Evolutionary conservation across 2,329 filamentous ascomycete genomes (phyloP).

Genomic region (Aspergillus pseudoterreus): DNA sequence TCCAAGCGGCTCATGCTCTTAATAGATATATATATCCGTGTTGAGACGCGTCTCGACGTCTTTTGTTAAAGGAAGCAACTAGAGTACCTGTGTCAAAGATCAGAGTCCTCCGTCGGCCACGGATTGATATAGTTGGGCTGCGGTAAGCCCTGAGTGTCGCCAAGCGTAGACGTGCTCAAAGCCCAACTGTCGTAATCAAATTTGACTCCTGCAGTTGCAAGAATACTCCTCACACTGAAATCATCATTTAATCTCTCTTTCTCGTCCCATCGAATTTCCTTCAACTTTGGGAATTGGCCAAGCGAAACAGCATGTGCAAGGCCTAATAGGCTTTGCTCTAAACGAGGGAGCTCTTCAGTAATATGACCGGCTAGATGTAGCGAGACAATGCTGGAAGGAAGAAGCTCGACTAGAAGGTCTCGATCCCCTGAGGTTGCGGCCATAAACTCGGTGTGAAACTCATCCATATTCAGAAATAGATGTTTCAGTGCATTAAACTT

Average conservation of each 20-base stretch:
- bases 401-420: too few species aligned
- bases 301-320: not conserved
- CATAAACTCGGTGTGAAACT: too few species aligned
- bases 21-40: too few species aligned
- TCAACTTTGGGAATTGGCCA: not conserved
- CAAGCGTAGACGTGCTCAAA: not conserved
- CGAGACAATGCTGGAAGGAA: not conserved
- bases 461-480: too few species aligned
- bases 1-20: too few species aligned
- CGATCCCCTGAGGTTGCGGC: too few species aligned
- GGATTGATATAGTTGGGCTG: not conserved
- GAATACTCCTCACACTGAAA: not conserved
- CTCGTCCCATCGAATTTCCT: not conserved
- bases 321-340: not conserved
- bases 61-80: too few species aligned
- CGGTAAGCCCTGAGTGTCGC: not conserved
- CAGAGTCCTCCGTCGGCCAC: not conserved
- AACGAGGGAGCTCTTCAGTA: not conserved
- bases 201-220: not conserved
- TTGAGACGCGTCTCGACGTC: too few species aligned
- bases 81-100: too few species aligned
- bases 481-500: too few species aligned
- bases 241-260: not conserved
- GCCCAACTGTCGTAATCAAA: not conserved
- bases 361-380: not conserved